Evolutionary conservation across 306 rosid species (phyloP).

Genomic region (Citrullus amarus): DNA sequence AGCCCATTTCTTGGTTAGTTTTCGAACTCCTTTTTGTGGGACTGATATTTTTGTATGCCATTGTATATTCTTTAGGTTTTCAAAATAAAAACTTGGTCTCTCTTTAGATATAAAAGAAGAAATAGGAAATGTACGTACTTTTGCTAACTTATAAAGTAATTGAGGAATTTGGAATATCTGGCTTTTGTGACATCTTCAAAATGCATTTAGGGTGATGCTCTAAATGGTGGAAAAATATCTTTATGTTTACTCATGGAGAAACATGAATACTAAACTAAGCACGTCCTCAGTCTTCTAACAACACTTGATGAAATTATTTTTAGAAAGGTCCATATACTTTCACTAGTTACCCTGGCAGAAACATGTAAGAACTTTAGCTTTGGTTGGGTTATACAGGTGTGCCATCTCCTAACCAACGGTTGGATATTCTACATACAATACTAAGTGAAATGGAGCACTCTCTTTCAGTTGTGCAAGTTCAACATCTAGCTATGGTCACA

Average conservation of each 20-base stretch:
- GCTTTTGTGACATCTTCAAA: too few relatives aligned
- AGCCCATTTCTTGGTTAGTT: too few relatives aligned
- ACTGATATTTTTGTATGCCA: too few relatives aligned
- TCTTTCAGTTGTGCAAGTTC: slow-evolving; percentile 48
- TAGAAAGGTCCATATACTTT: background rate
- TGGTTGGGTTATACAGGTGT: slow-evolving; percentile 48
- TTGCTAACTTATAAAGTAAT: background rate
- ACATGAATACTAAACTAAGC: background rate
- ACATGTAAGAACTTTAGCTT: background rate
- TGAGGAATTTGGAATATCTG: background rate
- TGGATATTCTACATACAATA: slow-evolving; percentile 55
- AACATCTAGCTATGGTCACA: slow-evolving; percentile 61
- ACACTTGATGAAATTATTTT: background rate
- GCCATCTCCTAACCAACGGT: slow-evolving; percentile 64
- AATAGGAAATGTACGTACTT: background rate
- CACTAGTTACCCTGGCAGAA: background rate
- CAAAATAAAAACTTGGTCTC: too few relatives aligned
- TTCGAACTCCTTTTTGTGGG: too few relatives aligned
- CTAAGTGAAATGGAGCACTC: slow-evolving; percentile 59
- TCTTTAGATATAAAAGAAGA: background rate
- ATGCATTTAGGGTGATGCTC: too few relatives aligned
- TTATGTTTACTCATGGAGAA: background rate
- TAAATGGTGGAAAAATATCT: background rate
- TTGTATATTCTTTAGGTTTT: too few relatives aligned
- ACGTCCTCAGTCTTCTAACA: background rate